A percentile compares a stretch with the other conserved stretches of the same genome.
phyloP scores from a whole-genome alignment of 2,329 filamentous ascomycete species.

The Talaromyces verruculosus region DNA sequence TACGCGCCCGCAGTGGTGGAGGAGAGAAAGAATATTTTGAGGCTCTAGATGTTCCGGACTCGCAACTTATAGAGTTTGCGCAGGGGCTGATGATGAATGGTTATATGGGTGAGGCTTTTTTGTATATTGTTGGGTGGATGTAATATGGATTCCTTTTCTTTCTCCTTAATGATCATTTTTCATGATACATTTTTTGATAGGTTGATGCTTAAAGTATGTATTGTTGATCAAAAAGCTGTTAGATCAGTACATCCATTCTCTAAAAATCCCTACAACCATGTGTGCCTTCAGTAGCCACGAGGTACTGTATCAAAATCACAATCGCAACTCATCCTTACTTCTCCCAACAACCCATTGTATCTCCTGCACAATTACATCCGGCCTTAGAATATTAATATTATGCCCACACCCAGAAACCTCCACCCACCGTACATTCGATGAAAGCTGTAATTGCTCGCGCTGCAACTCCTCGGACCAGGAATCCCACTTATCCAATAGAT shows the following conservation, averaged over 20 bases:
- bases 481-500: slow-evolving; percentile 34
- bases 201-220: background rate
- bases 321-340: background rate
- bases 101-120: slow-evolving; percentile 32
- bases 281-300: no score
- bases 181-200: background rate
- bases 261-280: no score
- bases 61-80: slow-evolving; percentile 33
- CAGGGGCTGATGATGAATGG: slow-evolving; percentile 30
- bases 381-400: slow-evolving; percentile 38
- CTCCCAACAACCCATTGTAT: slow-evolving; percentile 35
- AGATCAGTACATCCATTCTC: no score
- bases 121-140: slow-evolving; percentile 36
- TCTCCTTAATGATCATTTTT: background rate
- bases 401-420: slow-evolving; percentile 40
- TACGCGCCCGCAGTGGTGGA: slow-evolving; percentile 26
- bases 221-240: no score
- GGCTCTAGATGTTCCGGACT: slow-evolving; percentile 26
- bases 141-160: slow-evolving; percentile 19
- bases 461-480: slow-evolving; percentile 30
- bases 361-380: slow-evolving; percentile 40
- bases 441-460: slow-evolving; percentile 36
- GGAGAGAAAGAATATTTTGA: slow-evolving; percentile 29
- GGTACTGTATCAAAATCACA: background rate
- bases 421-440: slow-evolving; percentile 31